Base-by-base conservation (phyloP, 148 eudicot species). In the Vaccinium myrtillus region DNA sequence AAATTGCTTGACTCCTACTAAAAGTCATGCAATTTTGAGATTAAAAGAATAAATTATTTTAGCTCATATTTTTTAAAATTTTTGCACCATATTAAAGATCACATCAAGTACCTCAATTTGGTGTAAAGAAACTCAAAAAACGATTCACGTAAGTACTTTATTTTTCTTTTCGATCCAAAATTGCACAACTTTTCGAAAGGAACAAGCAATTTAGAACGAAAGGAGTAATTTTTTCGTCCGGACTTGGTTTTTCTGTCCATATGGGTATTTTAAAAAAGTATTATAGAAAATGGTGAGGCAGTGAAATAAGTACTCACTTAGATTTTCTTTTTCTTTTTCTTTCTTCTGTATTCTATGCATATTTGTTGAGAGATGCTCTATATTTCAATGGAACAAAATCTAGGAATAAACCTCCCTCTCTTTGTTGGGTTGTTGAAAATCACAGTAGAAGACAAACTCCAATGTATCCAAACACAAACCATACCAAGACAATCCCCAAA, bases 361-460 rank as follows among this genome's bases (percentile, higher is more conserved):
- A 73, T 82, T 70, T 84, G 46, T 43, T 43, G 39, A 63, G 59
- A 71, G 84, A 67, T 70, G 85, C 63, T 77, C 58, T 19, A 81
- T 56, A 84, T 50, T 86, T 87, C 88, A 87, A 83, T 87, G 86
- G 97, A 61, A 95, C 94, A 93, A 92, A 93, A 88, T 51, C 69
- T 56, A 78, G 88, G 98, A 88, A 94, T 92, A 90, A 87, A 84
- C 18, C 83, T 61, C 21, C 67, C 76, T 82, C 58, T 80, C 83
- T 56, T 86, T 86, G 32, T 65, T 83, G 19, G 25, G 85, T 83
- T 83, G 74, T 73, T 78, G 80, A 79, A 79, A 79, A 65, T 81
- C 87, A 86, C 85, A 93, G 86, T 89, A 93, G 89, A 91, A 82
- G 85, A 87, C 90, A 27, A 87, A 91, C 76, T 1, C 80, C 82